These are phyloP conservation scores for Chaetomidium leptoderma DNA, from an alignment of 495 filamentous ascomycete genomes.

Conservation along the genomic window DNA sequence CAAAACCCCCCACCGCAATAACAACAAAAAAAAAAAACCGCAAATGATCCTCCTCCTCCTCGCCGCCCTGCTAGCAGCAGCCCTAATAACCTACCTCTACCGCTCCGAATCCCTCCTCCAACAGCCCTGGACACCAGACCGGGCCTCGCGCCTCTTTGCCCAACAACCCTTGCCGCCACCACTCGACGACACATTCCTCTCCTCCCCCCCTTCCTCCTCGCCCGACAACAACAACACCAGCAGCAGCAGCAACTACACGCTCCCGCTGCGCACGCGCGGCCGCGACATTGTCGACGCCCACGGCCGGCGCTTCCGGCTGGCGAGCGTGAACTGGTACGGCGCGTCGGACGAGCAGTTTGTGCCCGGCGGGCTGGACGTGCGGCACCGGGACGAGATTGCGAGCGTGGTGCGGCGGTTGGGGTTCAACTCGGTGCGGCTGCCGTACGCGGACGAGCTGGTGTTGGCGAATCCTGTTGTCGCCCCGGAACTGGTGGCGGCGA, in stretches of 20 bases:
- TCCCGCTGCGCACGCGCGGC: conserved; percentile 51
- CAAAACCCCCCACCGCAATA: not conserved
- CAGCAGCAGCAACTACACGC: conserved; percentile 34
- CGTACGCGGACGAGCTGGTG: conserved; percentile 60
- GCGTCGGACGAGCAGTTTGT: conserved; percentile 57
- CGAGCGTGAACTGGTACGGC: conserved; percentile 62
- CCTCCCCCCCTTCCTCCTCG: too few species aligned
- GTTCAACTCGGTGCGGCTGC: conserved; percentile 61
- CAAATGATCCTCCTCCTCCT: conserved; percentile 31
- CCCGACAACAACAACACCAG: too few species aligned
- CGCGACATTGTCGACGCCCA: conserved; percentile 53
- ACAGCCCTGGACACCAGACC: conserved; percentile 41
- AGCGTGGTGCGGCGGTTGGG: conserved; percentile 48
- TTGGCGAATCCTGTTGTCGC: conserved; percentile 47
- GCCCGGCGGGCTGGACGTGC: conserved; percentile 55
- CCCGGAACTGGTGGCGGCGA: conserved; percentile 46
- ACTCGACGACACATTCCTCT: conserved; percentile 35
- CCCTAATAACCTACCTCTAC: conserved; percentile 35
- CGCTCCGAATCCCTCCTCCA: conserved; percentile 39
- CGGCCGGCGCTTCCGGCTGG: conserved; percentile 50
- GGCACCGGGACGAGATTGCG: conserved; percentile 54
- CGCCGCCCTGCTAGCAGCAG: conserved; percentile 31
- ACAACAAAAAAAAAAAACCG: too few species aligned
- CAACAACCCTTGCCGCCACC: conserved; percentile 41
- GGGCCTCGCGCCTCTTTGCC: conserved; percentile 37